Percentiles rank a stretch among this genome's conserved stretches.
These are phyloP conservation scores for Arthrinium phaeospermum DNA, from an alignment of 2,329 filamentous ascomycete species.

Conservation along the genomic window DNA sequence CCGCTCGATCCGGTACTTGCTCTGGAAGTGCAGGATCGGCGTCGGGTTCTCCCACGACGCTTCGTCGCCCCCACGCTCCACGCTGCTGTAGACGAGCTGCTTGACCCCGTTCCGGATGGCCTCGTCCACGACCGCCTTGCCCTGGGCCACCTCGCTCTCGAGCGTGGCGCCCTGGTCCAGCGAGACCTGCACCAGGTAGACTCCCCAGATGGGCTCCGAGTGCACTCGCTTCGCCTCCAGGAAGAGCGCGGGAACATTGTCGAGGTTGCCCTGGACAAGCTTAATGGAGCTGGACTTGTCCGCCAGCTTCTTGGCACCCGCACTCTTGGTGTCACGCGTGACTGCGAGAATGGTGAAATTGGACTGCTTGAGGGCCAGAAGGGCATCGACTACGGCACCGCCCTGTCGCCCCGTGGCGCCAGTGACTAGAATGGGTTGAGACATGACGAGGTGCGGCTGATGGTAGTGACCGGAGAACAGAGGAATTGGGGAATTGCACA, in stretches of 20 bases:
- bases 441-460: slow-evolving; percentile 31
- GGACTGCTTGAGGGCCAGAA: slow-evolving; percentile 38
- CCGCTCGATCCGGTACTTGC: slow-evolving; percentile 66
- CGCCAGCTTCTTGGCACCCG: slow-evolving; percentile 53
- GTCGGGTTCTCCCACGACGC: slow-evolving; percentile 59
- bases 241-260: slow-evolving; percentile 58
- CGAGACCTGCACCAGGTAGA: slow-evolving; percentile 60
- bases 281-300: slow-evolving; percentile 47
- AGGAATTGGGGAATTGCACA: background rate
- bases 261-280: slow-evolving; percentile 57
- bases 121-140: slow-evolving; percentile 63
- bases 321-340: slow-evolving; percentile 58
- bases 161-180: slow-evolving; percentile 43
- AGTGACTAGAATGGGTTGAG: slow-evolving; percentile 46
- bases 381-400: slow-evolving; percentile 47
- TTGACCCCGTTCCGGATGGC: slow-evolving; percentile 59
- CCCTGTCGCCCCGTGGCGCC: slow-evolving; percentile 57
- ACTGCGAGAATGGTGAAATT: slow-evolving; percentile 58
- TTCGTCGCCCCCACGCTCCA: slow-evolving; percentile 64
- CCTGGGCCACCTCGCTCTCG: slow-evolving; percentile 52
- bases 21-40: slow-evolving; percentile 65
- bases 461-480: background rate
- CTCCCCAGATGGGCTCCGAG: slow-evolving; percentile 56
- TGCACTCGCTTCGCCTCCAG: slow-evolving; percentile 30
- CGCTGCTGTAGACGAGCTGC: slow-evolving; percentile 68